Evolutionary conservation across 331 rosid species (phyloP), one percentile per base, ranked within the genome.

Genomic region (Cydonia oblonga): DNA sequence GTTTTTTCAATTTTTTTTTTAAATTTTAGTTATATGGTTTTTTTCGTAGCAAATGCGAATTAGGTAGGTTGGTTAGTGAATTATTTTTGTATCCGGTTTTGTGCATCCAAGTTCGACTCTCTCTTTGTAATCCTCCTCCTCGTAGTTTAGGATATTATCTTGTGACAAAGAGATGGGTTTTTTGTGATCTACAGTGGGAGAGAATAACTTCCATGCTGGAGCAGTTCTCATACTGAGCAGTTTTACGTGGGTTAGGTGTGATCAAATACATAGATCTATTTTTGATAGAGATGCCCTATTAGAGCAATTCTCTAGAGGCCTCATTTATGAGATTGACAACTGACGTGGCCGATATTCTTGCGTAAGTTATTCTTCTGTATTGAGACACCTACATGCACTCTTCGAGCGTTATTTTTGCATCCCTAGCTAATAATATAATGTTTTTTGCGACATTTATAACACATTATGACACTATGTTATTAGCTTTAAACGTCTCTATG

Each of bases 391-490:
- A 16, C n/a, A 46, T 2, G 53, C 53, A 46, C 1, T n/a, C 1
- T 16, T 46, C 6, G 0, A 0, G 2, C 8, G 8, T 2, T 1
- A 46, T 0, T 46, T 0, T 44, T 44, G n/a, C n/a, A 0, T 46
- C 0, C 53, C 3, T 46, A 15, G 6, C 9, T 6, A 46, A 15
- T 15, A 46, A 46, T 16, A 15, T 3, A 16, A 5, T 16, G 0
- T 3, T 15, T 16, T 5, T 16, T 5, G 1, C 1, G 1, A 46
- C 18, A 15, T 2, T 46, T 2, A 46, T 1, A 5, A 16, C n/a
- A 15, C 19, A 16, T n/a, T n/a, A n/a, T 46, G 18, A 0, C n/a
- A 5, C 0, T 15, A 14, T 14, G 18, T 46, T 16, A 46, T 46
- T 46, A 2, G n/a, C n/a, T 16, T 5, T 3, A 6, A 16, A 46